phyloP scores from a whole-genome alignment of 495 filamentous ascomycete genomes.

The Neurospora sp. region DNA sequence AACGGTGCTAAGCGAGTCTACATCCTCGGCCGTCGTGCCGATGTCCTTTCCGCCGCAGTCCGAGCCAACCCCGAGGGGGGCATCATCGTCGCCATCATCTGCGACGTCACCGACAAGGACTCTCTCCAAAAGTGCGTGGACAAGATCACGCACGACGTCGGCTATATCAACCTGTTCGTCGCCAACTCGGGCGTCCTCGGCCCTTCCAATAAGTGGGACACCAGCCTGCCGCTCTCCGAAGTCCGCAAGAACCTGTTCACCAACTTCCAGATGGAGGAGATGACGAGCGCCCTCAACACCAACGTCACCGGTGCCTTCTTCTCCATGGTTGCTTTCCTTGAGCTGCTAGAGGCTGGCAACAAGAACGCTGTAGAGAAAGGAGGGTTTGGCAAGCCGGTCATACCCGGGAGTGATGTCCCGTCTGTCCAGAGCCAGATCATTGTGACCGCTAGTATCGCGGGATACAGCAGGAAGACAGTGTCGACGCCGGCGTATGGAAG shows the following conservation, averaged over 20 bases:
- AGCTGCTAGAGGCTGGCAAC: constrained; percentile 56
- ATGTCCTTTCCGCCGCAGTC: constrained; percentile 35
- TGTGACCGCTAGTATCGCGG: constrained; percentile 43
- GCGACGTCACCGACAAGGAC: constrained; percentile 55
- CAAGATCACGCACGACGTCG: constrained; percentile 24
- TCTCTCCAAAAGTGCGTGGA: constrained; percentile 49
- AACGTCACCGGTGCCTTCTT: constrained; percentile 54
- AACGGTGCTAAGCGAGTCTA: constrained; percentile 61
- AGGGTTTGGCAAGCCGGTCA: constrained; percentile 21
- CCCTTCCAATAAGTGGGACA: constrained; percentile 18
- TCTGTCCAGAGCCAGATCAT: constrained; percentile 46
- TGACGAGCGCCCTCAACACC: constrained; percentile 43
- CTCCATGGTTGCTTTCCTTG: constrained; percentile 53
- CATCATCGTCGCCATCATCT: constrained; percentile 46
- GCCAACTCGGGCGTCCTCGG: constrained; percentile 51
- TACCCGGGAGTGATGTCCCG: constrained; percentile 17
- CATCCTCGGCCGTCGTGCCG: constrained; percentile 52
- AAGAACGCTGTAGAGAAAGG: constrained; percentile 32
- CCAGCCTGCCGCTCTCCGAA: constrained; percentile 34
- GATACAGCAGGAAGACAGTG: constrained; percentile 30
- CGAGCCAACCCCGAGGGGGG: constrained; percentile 8
- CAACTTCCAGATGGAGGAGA: constrained; percentile 37
- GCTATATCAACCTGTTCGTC: constrained; percentile 53
- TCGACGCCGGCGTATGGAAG: constrained; percentile 47
- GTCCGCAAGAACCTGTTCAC: constrained; percentile 24